Evolutionary conservation across 2,329 filamentous ascomycete genomes (phyloP).

Genomic region (Bipolaris cookei): DNA sequence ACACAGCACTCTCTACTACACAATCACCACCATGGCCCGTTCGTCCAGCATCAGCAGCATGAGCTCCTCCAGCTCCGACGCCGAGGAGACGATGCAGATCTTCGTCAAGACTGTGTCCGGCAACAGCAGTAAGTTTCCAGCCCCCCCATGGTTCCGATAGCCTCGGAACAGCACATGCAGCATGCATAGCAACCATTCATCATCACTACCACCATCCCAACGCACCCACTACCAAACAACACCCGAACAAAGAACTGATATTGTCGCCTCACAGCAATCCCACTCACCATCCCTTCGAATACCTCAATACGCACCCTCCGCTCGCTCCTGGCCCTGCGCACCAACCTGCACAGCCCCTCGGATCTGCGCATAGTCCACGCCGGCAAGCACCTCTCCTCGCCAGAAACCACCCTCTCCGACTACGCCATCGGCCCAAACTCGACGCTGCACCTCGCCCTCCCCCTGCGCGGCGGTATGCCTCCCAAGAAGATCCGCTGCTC

Average conservation of each 20-base stretch:
- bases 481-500: slow-evolving; percentile 83
- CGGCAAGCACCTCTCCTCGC: slow-evolving; percentile 60
- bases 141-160: slow-evolving; percentile 22
- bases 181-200: no score
- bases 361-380: slow-evolving; percentile 64
- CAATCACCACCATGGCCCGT: slow-evolving; percentile 41
- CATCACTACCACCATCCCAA: not conserved
- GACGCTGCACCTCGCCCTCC: slow-evolving; percentile 62
- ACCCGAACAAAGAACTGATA: slow-evolving; percentile 20
- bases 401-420: slow-evolving; percentile 53
- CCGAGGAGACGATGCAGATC: slow-evolving; percentile 64
- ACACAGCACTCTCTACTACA: slow-evolving; percentile 4
- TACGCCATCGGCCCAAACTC: slow-evolving; percentile 58
- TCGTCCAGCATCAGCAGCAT: slow-evolving; percentile 52
- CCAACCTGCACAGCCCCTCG: slow-evolving; percentile 56
- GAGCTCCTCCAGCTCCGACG: slow-evolving; percentile 52
- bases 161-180: slow-evolving; percentile 13
- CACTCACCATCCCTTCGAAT: slow-evolving; percentile 60
- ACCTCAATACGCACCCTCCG: slow-evolving; percentile 63
- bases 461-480: slow-evolving; percentile 63
- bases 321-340: slow-evolving; percentile 64
- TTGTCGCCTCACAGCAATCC: slow-evolving; percentile 57
- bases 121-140: slow-evolving; percentile 57
- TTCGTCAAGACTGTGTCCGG: slow-evolving; percentile 66
- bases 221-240: not conserved